phyloP scores from a whole-genome alignment of 73 alveolate genomes.

The Paramecium tetraurelia region DNA sequence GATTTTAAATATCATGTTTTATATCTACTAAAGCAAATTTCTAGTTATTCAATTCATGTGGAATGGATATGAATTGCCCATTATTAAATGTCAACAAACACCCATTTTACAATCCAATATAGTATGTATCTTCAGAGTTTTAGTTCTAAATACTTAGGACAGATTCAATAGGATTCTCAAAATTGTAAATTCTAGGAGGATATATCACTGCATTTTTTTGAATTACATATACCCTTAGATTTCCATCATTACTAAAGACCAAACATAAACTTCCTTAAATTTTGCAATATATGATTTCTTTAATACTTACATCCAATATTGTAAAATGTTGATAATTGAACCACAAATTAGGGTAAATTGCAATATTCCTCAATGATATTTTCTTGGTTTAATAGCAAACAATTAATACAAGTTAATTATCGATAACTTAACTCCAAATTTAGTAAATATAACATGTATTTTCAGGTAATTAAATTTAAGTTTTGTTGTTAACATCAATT shows the following conservation, averaged over 20 bases:
- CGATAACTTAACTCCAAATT: neutral
- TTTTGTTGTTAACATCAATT: neutral
- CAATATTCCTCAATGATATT: neutral
- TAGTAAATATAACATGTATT: neutral
- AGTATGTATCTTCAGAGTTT: neutral
- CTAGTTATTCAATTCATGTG: neutral
- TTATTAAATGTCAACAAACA: neutral
- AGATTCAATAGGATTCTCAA: conserved; percentile 9
- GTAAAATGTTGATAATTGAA: neutral
- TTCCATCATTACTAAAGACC: neutral
- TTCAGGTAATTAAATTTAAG: neutral
- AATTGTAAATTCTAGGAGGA: neutral
- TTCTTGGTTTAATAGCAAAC: neutral
- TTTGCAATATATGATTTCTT: neutral
- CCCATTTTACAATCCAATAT: neutral
- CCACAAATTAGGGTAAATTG: neutral
- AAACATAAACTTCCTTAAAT: neutral
- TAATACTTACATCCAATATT: neutral
- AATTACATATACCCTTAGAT: neutral
- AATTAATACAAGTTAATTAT: neutral
- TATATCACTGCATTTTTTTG: neutral
- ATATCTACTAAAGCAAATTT: neutral
- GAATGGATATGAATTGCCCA: neutral
- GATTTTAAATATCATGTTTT: neutral
- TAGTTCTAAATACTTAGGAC: neutral